phyloP scores from a whole-genome alignment of 129 eudicot species.

The Erigeron canadensis region DNA sequence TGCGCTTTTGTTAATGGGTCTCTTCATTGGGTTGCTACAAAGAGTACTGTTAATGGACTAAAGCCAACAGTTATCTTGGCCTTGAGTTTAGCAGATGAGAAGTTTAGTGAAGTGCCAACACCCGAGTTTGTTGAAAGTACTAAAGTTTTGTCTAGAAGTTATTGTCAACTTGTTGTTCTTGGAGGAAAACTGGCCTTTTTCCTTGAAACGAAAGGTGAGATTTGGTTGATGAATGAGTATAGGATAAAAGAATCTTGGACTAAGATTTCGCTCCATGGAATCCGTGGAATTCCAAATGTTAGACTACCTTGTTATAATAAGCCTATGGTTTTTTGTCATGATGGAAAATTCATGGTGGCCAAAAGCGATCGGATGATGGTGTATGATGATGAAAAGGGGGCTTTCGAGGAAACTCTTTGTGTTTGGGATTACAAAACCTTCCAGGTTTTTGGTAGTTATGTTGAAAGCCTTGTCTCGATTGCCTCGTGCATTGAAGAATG shows the following conservation, averaged over 20 bases:
- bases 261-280: not conserved
- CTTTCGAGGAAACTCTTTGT: not conserved
- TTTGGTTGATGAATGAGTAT: slow-evolving; percentile 5
- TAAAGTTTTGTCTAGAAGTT: not conserved
- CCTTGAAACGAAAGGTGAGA: not conserved
- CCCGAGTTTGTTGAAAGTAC: not conserved
- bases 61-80: not conserved
- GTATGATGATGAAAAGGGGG: not conserved
- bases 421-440: not conserved
- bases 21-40: not conserved
- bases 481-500: too few species aligned
- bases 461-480: not conserved
- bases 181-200: not conserved
- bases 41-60: not conserved
- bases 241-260: not conserved
- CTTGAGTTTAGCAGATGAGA: not conserved
- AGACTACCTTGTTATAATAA: not conserved
- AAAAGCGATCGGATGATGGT: not conserved
- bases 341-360: not conserved
- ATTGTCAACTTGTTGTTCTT: not conserved
- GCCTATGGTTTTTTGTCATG: not conserved
- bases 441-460: not conserved
- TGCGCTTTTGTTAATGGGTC: not conserved
- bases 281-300: not conserved
- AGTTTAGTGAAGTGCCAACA: slow-evolving; percentile 1